Percentiles rank a stretch among this genome's conserved stretches.
Evolutionary conservation across 2,329 filamentous ascomycete species (phyloP).

Genomic region (Emmonsiellopsis sp.): DNA sequence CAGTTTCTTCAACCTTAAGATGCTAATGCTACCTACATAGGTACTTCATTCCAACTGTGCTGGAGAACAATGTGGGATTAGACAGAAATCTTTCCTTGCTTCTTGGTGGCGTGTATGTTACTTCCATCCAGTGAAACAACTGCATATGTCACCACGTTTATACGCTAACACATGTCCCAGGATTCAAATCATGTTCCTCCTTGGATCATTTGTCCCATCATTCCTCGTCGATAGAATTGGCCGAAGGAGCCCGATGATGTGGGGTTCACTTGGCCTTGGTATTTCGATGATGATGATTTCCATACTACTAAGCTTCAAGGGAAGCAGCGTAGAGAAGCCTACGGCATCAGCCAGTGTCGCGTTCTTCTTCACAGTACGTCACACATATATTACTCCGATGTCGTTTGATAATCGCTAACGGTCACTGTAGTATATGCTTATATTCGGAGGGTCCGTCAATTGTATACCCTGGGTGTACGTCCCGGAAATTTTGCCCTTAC

Average conservation of each 20-base stretch:
- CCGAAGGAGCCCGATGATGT: slow-evolving; percentile 28
- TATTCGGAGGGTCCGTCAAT: slow-evolving; percentile 37
- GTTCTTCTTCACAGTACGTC: slow-evolving; percentile 39
- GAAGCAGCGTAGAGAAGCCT: slow-evolving; percentile 24
- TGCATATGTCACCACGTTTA: not conserved
- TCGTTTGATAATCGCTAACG: not conserved
- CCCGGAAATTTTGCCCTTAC: slow-evolving; percentile 42
- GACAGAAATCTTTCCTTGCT: slow-evolving; percentile 35
- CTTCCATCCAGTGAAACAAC: not conserved
- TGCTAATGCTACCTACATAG: not conserved
- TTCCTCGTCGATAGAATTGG: slow-evolving; percentile 37
- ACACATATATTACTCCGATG: too few species aligned
- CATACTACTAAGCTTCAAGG: slow-evolving; percentile 35
- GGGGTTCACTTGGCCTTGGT: slow-evolving; percentile 23
- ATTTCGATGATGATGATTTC: slow-evolving; percentile 35
- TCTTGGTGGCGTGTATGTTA: slow-evolving; percentile 32
- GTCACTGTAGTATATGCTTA: slow-evolving; percentile 27
- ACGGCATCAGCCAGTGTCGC: slow-evolving; percentile 39
- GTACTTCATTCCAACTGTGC: slow-evolving; percentile 20
- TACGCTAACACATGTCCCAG: not conserved
- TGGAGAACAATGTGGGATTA: slow-evolving; percentile 39
- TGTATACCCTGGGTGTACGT: slow-evolving; percentile 44
- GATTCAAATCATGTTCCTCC: slow-evolving; percentile 30
- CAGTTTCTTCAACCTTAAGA: not conserved
- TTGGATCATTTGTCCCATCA: slow-evolving; percentile 36